Percentiles rank a stretch among this genome's conserved stretches.
These are phyloP conservation scores for Aspergillus tubingensis DNA, from an alignment of 2,329 filamentous ascomycete species.

Conservation along the genomic window DNA sequence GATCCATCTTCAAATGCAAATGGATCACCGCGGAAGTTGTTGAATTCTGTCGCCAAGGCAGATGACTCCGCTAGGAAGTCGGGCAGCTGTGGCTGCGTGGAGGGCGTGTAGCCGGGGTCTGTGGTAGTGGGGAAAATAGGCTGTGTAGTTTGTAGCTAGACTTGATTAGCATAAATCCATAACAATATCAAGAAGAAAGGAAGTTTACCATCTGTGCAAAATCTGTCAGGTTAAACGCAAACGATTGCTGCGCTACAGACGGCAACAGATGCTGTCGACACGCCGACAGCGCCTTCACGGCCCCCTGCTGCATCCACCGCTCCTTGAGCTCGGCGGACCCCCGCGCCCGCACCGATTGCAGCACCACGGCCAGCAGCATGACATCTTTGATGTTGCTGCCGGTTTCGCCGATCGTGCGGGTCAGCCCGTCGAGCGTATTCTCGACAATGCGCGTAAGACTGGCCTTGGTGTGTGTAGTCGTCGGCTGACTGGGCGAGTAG, in stretches of 20 bases:
- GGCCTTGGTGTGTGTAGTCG: slow-evolving; percentile 22
- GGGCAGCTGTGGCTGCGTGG: slow-evolving; percentile 11
- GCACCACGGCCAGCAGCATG: slow-evolving; percentile 31
- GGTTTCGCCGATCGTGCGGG: slow-evolving; percentile 28
- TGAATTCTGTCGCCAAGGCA: slow-evolving; percentile 18
- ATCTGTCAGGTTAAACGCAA: not conserved
- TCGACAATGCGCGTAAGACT: slow-evolving; percentile 31
- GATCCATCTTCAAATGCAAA: slow-evolving; percentile 22
- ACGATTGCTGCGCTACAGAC: slow-evolving; percentile 2
- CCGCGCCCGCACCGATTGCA: slow-evolving; percentile 32
- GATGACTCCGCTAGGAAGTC: slow-evolving; percentile 18
- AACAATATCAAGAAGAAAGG: too few relatives aligned
- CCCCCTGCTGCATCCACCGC: slow-evolving; percentile 29
- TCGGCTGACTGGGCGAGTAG: not conserved
- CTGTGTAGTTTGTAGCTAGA: not conserved
- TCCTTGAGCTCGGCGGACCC: slow-evolving; percentile 28
- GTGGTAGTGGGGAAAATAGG: not conserved
- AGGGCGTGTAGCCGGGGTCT: not conserved
- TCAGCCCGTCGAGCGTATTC: slow-evolving; percentile 31
- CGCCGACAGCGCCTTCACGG: slow-evolving; percentile 23
- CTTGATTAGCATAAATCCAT: not conserved
- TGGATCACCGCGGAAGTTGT: slow-evolving; percentile 19
- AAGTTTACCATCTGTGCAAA: not conserved
- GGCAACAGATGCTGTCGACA: slow-evolving; percentile 24
- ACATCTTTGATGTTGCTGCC: slow-evolving; percentile 35